These are phyloP conservation scores for Colletotrichum sp. DNA, from an alignment of 2,329 filamentous ascomycete species.

Conservation along the genomic window DNA sequence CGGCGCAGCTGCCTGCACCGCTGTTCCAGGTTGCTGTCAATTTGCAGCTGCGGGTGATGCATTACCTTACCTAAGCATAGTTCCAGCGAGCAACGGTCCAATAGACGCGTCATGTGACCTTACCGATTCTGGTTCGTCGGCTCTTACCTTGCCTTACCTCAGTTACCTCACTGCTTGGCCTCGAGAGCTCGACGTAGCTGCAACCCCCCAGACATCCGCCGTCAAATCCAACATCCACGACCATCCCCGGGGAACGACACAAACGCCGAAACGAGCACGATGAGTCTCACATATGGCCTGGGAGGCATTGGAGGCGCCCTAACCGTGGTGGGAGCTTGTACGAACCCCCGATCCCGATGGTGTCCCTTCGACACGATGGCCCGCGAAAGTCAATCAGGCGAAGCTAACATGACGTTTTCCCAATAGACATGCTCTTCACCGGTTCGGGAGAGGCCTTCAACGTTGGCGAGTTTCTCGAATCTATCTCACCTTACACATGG, in stretches of 20 bases:
- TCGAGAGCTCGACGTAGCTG: constrained; percentile 23
- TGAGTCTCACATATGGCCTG: constrained; percentile 76
- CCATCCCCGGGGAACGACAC: constrained; percentile 19
- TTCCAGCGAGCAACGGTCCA: neutral
- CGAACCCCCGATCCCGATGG: constrained; percentile 38
- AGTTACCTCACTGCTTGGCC: constrained; percentile 11
- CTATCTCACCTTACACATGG: constrained; percentile 93
- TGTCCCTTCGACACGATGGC: neutral
- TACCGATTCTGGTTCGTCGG: constrained; percentile 24
- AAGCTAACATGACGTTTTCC: constrained; percentile 10
- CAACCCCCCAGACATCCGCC: constrained; percentile 11
- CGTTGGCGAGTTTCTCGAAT: constrained; percentile 93
- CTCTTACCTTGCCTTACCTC: constrained; percentile 9
- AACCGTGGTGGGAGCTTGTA: constrained; percentile 79
- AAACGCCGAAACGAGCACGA: constrained; percentile 42
- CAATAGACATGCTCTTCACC: constrained; percentile 95
- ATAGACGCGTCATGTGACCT: constrained; percentile 40
- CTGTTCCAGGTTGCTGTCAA: neutral
- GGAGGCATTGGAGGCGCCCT: constrained; percentile 72
- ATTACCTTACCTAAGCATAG: constrained; percentile 1
- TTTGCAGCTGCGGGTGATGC: accelerated
- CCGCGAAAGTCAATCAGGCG: neutral
- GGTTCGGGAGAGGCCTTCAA: constrained; percentile 96
- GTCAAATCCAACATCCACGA: constrained; percentile 13
- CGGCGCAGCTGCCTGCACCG: neutral